These are phyloP conservation scores for Cutaneotrichosporon dermatis DNA, from an alignment of 1,284 basidiomycete genomes.

Conservation along the genomic window DNA sequence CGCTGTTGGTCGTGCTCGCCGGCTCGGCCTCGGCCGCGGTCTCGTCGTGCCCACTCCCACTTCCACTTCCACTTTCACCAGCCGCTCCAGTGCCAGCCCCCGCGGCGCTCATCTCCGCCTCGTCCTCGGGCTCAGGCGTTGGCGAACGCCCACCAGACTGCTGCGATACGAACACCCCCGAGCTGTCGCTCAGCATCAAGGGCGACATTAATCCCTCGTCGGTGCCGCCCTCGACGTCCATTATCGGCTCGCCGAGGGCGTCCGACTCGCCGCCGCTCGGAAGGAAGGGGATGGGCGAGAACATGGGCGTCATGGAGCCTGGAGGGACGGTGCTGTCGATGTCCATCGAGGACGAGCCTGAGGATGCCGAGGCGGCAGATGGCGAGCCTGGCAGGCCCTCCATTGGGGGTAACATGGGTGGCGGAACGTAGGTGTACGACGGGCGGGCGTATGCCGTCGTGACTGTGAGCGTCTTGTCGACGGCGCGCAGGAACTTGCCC, in stretches of 20 bases:
- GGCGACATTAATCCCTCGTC: constrained; percentile 40
- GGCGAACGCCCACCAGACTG: constrained; percentile 23
- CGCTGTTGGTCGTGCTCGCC: too few relatives aligned
- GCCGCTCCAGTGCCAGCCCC: neutral
- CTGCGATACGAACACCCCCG: constrained; percentile 4
- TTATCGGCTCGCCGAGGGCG: constrained; percentile 15
- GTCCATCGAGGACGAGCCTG: neutral
- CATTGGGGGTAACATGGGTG: neutral
- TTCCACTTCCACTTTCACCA: neutral
- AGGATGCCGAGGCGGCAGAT: neutral
- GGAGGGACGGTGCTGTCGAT: constrained; percentile 38
- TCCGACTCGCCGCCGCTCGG: constrained; percentile 11
- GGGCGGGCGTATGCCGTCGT: constrained; percentile 57
- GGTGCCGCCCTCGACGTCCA: constrained; percentile 9
- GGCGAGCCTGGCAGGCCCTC: neutral
- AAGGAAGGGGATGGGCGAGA: constrained; percentile 49
- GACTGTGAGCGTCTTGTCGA: constrained; percentile 79
- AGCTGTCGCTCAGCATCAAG: constrained; percentile 29
- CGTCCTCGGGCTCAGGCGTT: constrained; percentile 42
- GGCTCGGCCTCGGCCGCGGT: constrained; percentile 35
- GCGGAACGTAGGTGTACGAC: constrained; percentile 32
- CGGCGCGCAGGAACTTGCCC: constrained; percentile 85
- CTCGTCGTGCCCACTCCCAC: constrained; percentile 39
- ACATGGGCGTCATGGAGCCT: constrained; percentile 45
- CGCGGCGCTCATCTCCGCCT: constrained; percentile 10